Conservation (phyloP, 106 monocot genomes). For the Dendrobium officinale region DNA sequence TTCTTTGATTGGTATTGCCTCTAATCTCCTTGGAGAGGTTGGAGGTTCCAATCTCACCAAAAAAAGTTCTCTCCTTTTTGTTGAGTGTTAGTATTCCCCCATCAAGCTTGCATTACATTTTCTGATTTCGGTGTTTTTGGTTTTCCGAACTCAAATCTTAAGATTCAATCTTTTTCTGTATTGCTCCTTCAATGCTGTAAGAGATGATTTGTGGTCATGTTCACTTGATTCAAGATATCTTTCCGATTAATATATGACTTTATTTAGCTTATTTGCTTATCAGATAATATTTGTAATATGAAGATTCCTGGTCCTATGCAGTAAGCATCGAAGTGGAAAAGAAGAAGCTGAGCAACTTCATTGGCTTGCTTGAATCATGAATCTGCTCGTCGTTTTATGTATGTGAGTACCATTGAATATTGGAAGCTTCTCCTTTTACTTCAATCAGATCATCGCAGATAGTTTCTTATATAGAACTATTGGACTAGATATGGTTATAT, state of each 20-base stretch:
- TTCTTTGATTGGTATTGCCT: background rate
- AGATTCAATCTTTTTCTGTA: background rate
- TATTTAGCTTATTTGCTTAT: background rate
- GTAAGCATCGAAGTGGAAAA: background rate
- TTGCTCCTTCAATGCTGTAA: background rate
- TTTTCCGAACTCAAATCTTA: background rate
- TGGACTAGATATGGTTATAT: too few species aligned
- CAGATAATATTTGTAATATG: background rate
- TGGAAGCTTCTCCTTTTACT: background rate
- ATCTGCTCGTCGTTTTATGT: background rate
- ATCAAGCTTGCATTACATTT: background rate
- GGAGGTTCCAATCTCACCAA: background rate
- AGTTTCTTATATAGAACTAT: too few species aligned
- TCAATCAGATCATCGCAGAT: too few species aligned
- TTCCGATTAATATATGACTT: background rate
- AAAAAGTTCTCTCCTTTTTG: background rate
- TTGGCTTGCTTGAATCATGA: background rate
- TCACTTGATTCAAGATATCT: background rate
- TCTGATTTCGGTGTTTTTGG: background rate
- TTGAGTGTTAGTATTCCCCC: background rate
- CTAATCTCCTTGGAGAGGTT: background rate
- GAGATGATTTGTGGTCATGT: background rate
- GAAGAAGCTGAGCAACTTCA: background rate
- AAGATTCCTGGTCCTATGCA: background rate
- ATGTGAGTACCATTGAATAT: background rate